Evolutionary conservation across 1,284 basidiomycete species (phyloP).

Genomic region (Ceratorhiza oryzae-sativae): DNA sequence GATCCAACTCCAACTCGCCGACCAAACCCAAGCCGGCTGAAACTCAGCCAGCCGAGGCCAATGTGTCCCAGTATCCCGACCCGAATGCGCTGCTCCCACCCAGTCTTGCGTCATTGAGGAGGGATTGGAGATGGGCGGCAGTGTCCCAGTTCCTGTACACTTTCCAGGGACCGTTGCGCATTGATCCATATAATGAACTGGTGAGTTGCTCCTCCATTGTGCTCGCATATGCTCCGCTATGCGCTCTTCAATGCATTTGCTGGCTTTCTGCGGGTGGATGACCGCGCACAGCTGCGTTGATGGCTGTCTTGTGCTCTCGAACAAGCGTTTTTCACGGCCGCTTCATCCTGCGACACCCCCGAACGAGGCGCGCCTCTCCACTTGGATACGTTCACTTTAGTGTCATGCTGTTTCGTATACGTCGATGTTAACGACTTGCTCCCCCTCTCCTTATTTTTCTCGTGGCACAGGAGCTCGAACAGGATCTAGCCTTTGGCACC

Average conservation of each 20-base stretch:
- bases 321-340: slow-evolving; percentile 23
- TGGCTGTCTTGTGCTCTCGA: slow-evolving; percentile 28
- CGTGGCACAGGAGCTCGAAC: slow-evolving; percentile 69
- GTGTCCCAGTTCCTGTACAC: slow-evolving; percentile 83
- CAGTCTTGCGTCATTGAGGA: slow-evolving; percentile 53
- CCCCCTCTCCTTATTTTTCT: slow-evolving; percentile 15
- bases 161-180: slow-evolving; percentile 69
- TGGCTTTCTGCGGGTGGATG: background rate
- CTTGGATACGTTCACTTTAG: background rate
- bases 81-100: slow-evolving; percentile 37
- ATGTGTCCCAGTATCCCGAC: slow-evolving; percentile 6
- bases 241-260: slow-evolving; percentile 10
- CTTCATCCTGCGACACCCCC: slow-evolving; percentile 30
- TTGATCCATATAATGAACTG: slow-evolving; percentile 67
- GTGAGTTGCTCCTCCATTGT: slow-evolving; percentile 55
- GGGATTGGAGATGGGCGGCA: slow-evolving; percentile 84
- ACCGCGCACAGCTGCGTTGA: slow-evolving; percentile 12
- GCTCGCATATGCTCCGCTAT: slow-evolving; percentile 31
- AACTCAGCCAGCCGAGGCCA: background rate
- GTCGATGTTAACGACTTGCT: background rate
- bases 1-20: slow-evolving; percentile 2
- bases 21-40: slow-evolving; percentile 10
- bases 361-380: slow-evolving; percentile 38
- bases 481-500: slow-evolving; percentile 69
- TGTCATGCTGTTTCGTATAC: slow-evolving; percentile 2